Conservation (phyloP, 2,329 filamentous ascomycete species). For the Aspergillus fumigatiaffinis region DNA sequence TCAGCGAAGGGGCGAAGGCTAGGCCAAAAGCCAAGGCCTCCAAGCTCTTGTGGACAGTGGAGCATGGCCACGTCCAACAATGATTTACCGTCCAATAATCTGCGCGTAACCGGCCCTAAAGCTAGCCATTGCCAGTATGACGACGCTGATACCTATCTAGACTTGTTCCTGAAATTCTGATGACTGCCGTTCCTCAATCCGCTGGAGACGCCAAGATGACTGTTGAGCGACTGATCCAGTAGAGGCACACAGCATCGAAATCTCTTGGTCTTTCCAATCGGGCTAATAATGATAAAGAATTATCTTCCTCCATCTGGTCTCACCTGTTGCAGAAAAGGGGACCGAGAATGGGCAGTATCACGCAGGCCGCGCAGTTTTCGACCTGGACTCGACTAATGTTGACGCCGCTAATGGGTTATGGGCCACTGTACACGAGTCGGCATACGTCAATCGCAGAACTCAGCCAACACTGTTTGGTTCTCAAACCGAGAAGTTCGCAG, state of each 20-base stretch:
- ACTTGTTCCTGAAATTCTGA: background rate
- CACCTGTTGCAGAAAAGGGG: background rate
- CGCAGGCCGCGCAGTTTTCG: background rate
- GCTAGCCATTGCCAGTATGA: background rate
- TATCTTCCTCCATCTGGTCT: background rate
- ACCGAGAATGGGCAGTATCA: background rate
- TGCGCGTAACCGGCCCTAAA: background rate
- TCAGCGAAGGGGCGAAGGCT: background rate
- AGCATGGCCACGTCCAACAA: background rate
- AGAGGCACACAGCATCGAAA: background rate
- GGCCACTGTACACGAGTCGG: background rate
- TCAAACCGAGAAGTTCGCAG: slow-evolving; percentile 4
- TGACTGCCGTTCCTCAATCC: background rate
- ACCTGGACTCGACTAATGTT: background rate
- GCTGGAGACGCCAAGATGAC: background rate
- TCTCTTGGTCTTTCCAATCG: background rate
- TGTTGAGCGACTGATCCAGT: background rate
- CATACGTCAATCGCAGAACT: background rate
- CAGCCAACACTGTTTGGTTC: background rate
- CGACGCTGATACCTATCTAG: background rate
- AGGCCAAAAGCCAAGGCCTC: background rate
- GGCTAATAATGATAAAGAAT: background rate
- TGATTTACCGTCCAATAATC: background rate
- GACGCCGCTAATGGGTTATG: background rate
- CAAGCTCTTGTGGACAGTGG: background rate